Percentiles rank a stretch among this genome's conserved stretches.
Evolutionary conservation across 441 rosid species (phyloP).

Genomic region (Codiaeum variegatum): DNA sequence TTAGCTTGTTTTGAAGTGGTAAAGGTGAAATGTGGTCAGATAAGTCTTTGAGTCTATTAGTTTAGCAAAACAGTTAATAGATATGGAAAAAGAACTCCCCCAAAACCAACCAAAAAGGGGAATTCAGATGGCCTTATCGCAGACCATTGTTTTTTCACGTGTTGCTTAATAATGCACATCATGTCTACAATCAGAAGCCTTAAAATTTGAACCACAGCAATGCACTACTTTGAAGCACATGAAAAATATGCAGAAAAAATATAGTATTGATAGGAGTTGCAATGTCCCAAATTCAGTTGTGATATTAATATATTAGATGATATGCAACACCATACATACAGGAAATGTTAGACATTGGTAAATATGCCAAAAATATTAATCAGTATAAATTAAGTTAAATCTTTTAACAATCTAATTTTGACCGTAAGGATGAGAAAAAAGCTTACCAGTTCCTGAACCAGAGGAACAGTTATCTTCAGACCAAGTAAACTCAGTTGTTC

Average conservation of each 20-base stretch:
- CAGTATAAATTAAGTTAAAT: neutral
- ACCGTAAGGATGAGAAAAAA: constrained; percentile 4
- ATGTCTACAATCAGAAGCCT: neutral
- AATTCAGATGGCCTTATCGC: neutral
- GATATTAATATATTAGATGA: neutral
- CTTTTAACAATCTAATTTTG: neutral
- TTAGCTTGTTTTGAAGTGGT: neutral
- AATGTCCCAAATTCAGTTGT: neutral
- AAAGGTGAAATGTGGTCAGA: neutral
- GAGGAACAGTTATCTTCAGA: constrained; percentile 72
- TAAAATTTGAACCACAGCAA: neutral
- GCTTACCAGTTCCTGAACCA: constrained; percentile 92
- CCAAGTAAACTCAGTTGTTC: constrained; percentile 94
- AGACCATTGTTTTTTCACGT: neutral
- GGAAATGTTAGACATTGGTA: neutral
- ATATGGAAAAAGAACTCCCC: neutral
- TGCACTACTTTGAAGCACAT: neutral
- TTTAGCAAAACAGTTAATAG: neutral
- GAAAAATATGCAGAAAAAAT: neutral
- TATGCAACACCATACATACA: neutral
- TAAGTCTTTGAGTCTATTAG: neutral
- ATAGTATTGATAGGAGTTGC: neutral
- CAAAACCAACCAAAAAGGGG: neutral
- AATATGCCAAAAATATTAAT: neutral
- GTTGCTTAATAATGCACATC: too few species aligned